Base-by-base conservation (phyloP, 257 asterid genomes). In the Avicennia marina region DNA sequence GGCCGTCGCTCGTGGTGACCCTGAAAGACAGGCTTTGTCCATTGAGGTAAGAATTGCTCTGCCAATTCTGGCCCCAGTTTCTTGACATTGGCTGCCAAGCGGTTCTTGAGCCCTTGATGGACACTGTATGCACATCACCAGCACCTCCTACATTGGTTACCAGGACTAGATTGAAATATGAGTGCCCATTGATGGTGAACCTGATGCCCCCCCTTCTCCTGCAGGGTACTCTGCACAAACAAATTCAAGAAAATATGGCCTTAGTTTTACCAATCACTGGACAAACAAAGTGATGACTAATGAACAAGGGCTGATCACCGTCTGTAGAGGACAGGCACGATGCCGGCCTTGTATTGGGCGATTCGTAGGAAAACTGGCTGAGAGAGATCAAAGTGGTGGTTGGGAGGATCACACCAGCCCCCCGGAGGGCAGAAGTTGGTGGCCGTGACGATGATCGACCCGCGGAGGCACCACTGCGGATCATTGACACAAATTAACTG, bases 61-160 rank as follows among this genome's bases (percentile, higher is more conserved):
- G 98, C 98, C 98, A 90, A 13, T 90, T 87, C 58, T 90, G 98
- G 2, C 98, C 98, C 98, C 98, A 90, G 16, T 90, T 90, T 65
- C 98, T 82, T 6, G 98, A 84, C 98, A 90, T 84, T 8, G 78
- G 77, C 58, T 84, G 95, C 98, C 98, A 90, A 0, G 75, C 70
- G 2, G 94, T 80, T 69, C 89, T 79, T 46, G 98, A 82, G 0
- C 98, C 98, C 54, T 90, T 90, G 40, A 90, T 81, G 78, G 60
- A 90, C 21, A 87, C 84, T 0, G 98, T 48, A 1, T 77, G 84
- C 0, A 82, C 94, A 26, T 90, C 98, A 6, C 98, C 98, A 1
- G 98, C 79, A 9, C 98, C 95, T 0, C 96, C 98, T 0, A 90
- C 98, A 20, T 90, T 90, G 1, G 98, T 90, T 1, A 90, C 74